Evolutionary conservation across 208 protist genomes (phyloP), one percentile per base, ranked within the genome.

Genomic region (Angomonas deanei): DNA sequence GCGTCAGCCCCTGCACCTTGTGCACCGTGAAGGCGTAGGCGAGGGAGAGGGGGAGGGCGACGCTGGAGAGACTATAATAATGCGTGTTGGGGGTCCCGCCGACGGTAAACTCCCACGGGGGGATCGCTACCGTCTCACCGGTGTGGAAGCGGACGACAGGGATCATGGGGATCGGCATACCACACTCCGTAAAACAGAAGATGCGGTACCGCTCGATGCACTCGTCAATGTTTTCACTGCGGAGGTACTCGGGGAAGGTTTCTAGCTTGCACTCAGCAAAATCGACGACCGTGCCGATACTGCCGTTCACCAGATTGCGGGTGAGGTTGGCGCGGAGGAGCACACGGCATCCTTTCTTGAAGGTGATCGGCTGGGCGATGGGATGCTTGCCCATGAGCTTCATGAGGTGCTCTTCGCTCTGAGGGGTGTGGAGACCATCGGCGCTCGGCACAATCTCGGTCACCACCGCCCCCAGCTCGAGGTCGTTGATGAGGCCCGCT

Each of bases 11-110:
- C 66, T 96, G 91, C 38, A 94, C 91, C 72, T 96, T 96, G 78
- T 96, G 91, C 34, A 96, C 88, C 5, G 91, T 96, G 65, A 96
- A 96, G 61, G 68, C 88, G 65, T 94, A 96, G 26, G 82, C 91
- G 39, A 96, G 75, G 70, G 91, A 82, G 31, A 96, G 59, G 26
- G 91, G 91, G 26, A 96, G 54, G 13, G 74, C 61, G 63, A 76
- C 72, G 10, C 92, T 74, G 30, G 88, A 86, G 48, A 91, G 84
- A n/a, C 77, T 80, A 72, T 93, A 96, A 72, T 82, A 96, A 65
- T 83, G 84, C 11, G 80, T 92, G 34, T 70, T 56, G 48, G 80
- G 72, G 3, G 75, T 86, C 31, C 91, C 91, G 10, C 88, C 91
- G 17, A 92, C 42, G 38, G 73, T 63, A 15, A 80, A 46, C 19